Evolutionary conservation across 2,329 filamentous ascomycete species (phyloP).

Genomic region (Sordariomycetes sp.): DNA sequence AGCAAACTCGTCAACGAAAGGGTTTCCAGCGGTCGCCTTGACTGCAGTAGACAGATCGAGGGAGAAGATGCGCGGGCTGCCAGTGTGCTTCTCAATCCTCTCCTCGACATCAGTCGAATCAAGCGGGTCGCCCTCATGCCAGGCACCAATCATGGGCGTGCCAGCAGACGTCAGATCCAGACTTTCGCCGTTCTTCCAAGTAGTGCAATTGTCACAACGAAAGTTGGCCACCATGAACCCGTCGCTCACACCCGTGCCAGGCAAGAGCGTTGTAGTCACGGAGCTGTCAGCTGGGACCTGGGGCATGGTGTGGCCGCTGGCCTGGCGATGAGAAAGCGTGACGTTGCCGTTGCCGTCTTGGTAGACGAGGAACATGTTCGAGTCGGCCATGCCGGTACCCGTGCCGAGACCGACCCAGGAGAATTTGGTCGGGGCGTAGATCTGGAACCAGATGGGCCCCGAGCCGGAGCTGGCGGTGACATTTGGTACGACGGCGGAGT

Average conservation of each 20-base stretch:
- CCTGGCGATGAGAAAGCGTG: slow-evolving; percentile 48
- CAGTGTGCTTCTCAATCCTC: slow-evolving; percentile 30
- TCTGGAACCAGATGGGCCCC: slow-evolving; percentile 53
- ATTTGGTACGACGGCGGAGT: slow-evolving; percentile 43
- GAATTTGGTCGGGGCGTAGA: slow-evolving; percentile 41
- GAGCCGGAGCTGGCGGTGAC: slow-evolving; percentile 34
- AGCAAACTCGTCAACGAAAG: slow-evolving; percentile 22
- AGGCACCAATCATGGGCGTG: slow-evolving; percentile 30
- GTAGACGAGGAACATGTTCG: slow-evolving; percentile 57
- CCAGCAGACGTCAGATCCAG: background rate
- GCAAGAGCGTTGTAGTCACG: slow-evolving; percentile 36
- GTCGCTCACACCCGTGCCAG: slow-evolving; percentile 44
- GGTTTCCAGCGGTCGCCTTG: slow-evolving; percentile 33
- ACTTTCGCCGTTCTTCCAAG: slow-evolving; percentile 17
- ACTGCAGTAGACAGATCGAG: slow-evolving; percentile 34
- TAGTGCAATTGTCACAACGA: slow-evolving; percentile 29
- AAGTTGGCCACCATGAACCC: slow-evolving; percentile 52
- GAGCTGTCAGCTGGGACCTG: slow-evolving; percentile 29
- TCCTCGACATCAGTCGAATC: slow-evolving; percentile 24
- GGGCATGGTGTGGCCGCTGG: slow-evolving; percentile 38
- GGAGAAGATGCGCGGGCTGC: slow-evolving; percentile 20
- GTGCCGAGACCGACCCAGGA: slow-evolving; percentile 51
- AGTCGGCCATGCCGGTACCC: slow-evolving; percentile 41
- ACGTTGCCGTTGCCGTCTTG: slow-evolving; percentile 48
- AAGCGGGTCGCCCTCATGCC: slow-evolving; percentile 29